Percentiles rank a stretch among this genome's conserved stretches.
These are phyloP conservation scores for Trichopus zeylanicus DNA, from an alignment of 116 monocot species.

Conservation along the genomic window DNA sequence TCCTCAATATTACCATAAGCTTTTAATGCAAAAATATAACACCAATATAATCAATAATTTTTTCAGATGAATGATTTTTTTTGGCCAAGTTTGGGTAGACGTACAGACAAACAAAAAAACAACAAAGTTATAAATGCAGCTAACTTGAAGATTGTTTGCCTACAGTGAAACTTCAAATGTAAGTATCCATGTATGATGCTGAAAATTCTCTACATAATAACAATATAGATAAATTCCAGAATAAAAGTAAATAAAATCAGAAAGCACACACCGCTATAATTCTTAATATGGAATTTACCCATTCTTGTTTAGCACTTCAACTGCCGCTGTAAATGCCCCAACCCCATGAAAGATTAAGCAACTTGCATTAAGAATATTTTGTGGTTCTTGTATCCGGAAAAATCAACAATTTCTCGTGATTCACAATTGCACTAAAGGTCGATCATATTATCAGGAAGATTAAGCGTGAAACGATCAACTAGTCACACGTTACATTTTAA, in stretches of 20 bases:
- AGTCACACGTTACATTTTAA: not conserved
- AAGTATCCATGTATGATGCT: not conserved
- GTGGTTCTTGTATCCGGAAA: conserved; percentile 61
- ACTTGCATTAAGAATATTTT: conserved; percentile 74
- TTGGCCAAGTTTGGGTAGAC: too few relatives aligned
- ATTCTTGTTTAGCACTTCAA: conserved; percentile 61
- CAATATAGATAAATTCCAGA: not conserved
- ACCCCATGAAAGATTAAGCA: conserved; percentile 87
- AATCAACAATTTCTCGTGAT: not conserved
- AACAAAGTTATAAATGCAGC: not conserved
- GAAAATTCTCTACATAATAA: not conserved
- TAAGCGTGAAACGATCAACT: not conserved
- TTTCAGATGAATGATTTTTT: too few relatives aligned
- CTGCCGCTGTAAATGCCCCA: conserved; percentile 86
- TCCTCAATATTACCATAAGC: too few relatives aligned
- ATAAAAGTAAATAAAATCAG: not conserved
- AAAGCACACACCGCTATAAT: not conserved
- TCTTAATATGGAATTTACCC: conserved; percentile 30
- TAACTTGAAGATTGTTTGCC: not conserved
- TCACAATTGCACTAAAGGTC: not conserved
- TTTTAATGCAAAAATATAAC: too few relatives aligned
- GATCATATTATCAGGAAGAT: not conserved
- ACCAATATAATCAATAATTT: too few relatives aligned
- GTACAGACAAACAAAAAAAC: not conserved
- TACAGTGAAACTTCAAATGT: not conserved